Base-by-base conservation (phyloP, 345 rosid genomes). In the Heritiera fomes region DNA sequence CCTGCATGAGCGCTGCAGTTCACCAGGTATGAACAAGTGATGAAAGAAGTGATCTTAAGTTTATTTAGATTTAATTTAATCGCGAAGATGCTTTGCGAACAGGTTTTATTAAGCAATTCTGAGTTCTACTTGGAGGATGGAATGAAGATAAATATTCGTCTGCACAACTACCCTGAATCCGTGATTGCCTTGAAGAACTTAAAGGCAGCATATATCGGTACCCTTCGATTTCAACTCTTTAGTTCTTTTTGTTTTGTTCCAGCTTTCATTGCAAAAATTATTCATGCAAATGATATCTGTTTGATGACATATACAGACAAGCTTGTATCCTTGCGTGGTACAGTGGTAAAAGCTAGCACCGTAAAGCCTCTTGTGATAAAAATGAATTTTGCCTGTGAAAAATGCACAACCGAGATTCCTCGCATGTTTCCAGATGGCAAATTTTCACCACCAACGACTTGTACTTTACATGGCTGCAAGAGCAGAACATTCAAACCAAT, bases 191-290 rank as follows among this genome's bases (percentile, higher is more conserved):
- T 95, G 83, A 95, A 91, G 83, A 95, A 93, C 80, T 83, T 93
- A 53, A 95, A 90, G 85, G 99, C 99, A 40, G 98, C 99, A 72
- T 95, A 87, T 87, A 95, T 95, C 55, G 99, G 98, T 95, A 93
- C 78, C 40, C 80, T 73, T 71, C 1, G 52, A 43, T 71, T 82
- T 61, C 60, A 45, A 18, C 38, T 58, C 55, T 49, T 13, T 53
- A n/a, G 14, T 76, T 62, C 32, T 68, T 38, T 41, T 55, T 75
- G 46, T 14, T 59, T 53, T 8, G 1, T 15, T 13, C 32, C 50
- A 9, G 28, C 58, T 58, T 20, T 23, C 68, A 41, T 49, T 8
- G 17, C 15, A 30, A 78, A 62, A 3, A 2, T 17, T 13, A 17
- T 45, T 28, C 53, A 46, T n/a, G 23, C 46, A 68, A 17, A n/a